Evolutionary conservation across 129 eudicot species (phyloP), one percentile per base, ranked within the genome.

Genomic region (Helianthus tuberosus): DNA sequence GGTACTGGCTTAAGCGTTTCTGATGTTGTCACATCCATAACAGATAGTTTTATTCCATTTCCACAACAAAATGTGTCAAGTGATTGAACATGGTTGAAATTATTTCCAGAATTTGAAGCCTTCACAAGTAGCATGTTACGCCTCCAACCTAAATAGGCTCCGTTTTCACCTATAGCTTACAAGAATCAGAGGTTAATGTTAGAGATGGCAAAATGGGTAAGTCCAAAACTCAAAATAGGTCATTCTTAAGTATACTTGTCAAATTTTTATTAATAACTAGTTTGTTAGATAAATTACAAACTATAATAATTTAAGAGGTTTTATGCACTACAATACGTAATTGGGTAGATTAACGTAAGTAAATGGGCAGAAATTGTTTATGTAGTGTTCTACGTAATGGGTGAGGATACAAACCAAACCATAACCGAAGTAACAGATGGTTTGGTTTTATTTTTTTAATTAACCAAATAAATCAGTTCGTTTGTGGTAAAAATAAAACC

Each of bases 81-180:
- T 53, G 98, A 81, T 51, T 89, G 91, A 38, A 90, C 82, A 83
- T 93, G 98, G 82, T 86, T 87, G 10, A 71, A 66, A 59, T 77
- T 84, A 82, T 86, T 84, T 72, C 87, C 92, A 77, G 89, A 77
- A 90, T 93, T 90, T 39, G 86, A 82, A 81, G 98, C 96, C 83
- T 89, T 86, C 55, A 93, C 87, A 72, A 93, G 96, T 66, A 93
- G 84, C 70, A 93, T 88, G 50, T 80, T 82, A 43, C 96, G 95
- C 64, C 98, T 93, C 98, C 98, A 93, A 43, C 98, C 98, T 83
- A 93, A 75, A 64, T 73, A 72, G 53, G 96, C 91, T 60, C 75
- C 69, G 20, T 58, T 85, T 27, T 85, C 98, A 74, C 86, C 81
- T 72, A 74, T 61, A 29, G 63, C 61, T 51, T 74, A 77, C 5